Evolutionary conservation across 805 yeast genomes (phyloP).

Genomic region (Debaryomyces tyrocola): DNA sequence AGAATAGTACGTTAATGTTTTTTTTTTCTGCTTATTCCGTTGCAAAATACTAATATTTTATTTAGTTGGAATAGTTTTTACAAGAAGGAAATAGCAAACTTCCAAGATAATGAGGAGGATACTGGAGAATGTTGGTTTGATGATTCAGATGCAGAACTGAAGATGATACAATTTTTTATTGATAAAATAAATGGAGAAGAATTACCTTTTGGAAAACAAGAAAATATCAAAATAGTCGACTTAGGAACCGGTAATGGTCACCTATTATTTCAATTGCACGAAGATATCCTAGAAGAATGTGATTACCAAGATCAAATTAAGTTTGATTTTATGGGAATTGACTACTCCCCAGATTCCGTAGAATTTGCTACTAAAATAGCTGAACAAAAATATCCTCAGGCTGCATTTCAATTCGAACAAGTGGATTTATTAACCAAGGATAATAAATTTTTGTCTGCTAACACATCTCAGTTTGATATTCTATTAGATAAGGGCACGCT

Average conservation of each 20-base stretch:
- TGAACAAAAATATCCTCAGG: constrained; percentile 29
- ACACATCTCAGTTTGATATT: constrained; percentile 57
- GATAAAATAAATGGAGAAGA: constrained; percentile 43
- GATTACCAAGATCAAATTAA: constrained; percentile 31
- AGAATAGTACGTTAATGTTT: constrained; percentile 53
- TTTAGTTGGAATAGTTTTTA: constrained; percentile 86
- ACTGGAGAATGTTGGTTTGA: constrained; percentile 97
- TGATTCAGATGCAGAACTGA: constrained; percentile 89
- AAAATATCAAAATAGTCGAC: constrained; percentile 56
- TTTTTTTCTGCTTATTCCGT: neutral
- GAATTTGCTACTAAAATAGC: constrained; percentile 69
- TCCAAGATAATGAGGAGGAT: constrained; percentile 71
- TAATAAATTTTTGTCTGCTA: constrained; percentile 32
- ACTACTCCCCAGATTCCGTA: constrained; percentile 81
- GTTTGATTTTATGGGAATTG: constrained; percentile 59
- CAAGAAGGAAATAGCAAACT: constrained; percentile 68
- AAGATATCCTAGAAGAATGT: constrained; percentile 60
- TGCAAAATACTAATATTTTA: constrained; percentile 16
- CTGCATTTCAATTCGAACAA: constrained; percentile 53
- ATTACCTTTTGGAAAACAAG: constrained; percentile 19
- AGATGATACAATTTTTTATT: constrained; percentile 70
- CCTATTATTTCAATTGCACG: constrained; percentile 64
- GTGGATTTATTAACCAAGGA: constrained; percentile 63
- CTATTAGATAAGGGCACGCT: constrained; percentile 93
- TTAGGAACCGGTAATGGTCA: constrained; percentile 98